Base-by-base conservation (phyloP, 192 early-diverging fungal species). In the Bifiguratus adelaidae region DNA sequence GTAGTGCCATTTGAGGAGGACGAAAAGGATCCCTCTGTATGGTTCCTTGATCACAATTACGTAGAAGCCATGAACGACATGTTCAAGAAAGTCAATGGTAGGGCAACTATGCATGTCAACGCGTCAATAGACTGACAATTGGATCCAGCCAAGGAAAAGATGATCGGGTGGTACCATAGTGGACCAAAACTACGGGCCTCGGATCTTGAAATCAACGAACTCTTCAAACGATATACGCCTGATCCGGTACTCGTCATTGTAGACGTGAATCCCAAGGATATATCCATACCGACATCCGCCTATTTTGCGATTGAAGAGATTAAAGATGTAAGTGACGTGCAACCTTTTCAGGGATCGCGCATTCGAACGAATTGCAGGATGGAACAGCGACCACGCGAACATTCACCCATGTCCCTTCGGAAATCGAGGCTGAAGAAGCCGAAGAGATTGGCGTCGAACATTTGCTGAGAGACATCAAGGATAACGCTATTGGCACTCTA, bases 361-460 rank as follows among this genome's bases (percentile, higher is more conserved):
- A 40, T 20, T 8, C 7, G 7, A 5, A 7, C 13, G 15, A 40
- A 21, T 24, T 26, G 6, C 68, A 91, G 88, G 96, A 99, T 58
- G 96, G 96, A 33, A 96, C 91, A 24, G 82, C 91, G 3, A 91
- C 92, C 4, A 95, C 92, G 27, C 87, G 89, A 60, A 97, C 96
- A 3, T 99, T 99, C 70, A 82, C 89, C 58, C 93, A 99, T 60
- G 84, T 96, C 18, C 89, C 87, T 1, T 92, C 91, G 9, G 77
- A 85, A 40, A 95, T 99, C 50, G 94, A 92, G 29, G 96, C 96
- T 3, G 96, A 99, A 61, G 96, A 99, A 67, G 89, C 94, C n/a
- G 96, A 99, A 71, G 96, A 99, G 60, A 97, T 99, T 63, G 96
- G 96, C 26, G 96, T 99, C 1, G 96, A 99, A 60, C 96, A 99